phyloP scores from a whole-genome alignment of 371 early-diverging fungal species.

The Syncephalastrum monosporum region DNA sequence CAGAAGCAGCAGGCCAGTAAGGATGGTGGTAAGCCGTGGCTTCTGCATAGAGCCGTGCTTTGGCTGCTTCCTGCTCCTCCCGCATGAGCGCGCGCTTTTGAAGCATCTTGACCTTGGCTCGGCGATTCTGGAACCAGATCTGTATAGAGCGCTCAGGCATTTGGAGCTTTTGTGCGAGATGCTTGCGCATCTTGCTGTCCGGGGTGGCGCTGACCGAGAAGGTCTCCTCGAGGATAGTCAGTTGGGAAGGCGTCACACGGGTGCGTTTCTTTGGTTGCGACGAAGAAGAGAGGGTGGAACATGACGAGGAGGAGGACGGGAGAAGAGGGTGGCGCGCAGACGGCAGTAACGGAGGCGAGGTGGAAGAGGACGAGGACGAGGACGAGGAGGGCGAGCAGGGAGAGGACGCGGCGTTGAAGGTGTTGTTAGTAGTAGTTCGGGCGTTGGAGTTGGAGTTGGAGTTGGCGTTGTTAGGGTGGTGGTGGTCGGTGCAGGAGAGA shows the following conservation, averaged over 20 bases:
- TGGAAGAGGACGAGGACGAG: too few relatives aligned
- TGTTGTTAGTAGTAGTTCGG: too few relatives aligned
- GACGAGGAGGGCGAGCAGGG: too few relatives aligned
- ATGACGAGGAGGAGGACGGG: not conserved
- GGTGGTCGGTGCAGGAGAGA: too few relatives aligned
- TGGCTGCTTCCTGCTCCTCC: constrained; percentile 53
- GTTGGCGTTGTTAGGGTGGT: too few relatives aligned
- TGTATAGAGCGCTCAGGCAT: constrained; percentile 96
- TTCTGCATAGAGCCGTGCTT: constrained; percentile 34
- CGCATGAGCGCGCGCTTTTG: constrained; percentile 53
- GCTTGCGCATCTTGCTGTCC: constrained; percentile 81
- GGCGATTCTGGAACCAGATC: constrained; percentile 99
- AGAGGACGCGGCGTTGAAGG: too few relatives aligned
- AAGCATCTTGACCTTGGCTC: constrained; percentile 89
- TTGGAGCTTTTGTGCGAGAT: constrained; percentile 79
- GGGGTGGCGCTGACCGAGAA: constrained; percentile 71
- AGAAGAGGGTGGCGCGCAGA: constrained; percentile 6
- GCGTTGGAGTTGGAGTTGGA: too few relatives aligned
- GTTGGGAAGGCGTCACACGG: constrained; percentile 73
- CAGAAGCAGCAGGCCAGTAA: constrained; percentile 8
- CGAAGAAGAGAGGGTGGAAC: not conserved
- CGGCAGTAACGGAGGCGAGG: not conserved
- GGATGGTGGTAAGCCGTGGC: constrained; percentile 25
- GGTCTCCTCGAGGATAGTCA: constrained; percentile 72
- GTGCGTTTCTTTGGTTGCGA: constrained; percentile 58